Conservation (phyloP, 2,329 filamentous ascomycete genomes). For the Penicillium oxalicum region DNA sequence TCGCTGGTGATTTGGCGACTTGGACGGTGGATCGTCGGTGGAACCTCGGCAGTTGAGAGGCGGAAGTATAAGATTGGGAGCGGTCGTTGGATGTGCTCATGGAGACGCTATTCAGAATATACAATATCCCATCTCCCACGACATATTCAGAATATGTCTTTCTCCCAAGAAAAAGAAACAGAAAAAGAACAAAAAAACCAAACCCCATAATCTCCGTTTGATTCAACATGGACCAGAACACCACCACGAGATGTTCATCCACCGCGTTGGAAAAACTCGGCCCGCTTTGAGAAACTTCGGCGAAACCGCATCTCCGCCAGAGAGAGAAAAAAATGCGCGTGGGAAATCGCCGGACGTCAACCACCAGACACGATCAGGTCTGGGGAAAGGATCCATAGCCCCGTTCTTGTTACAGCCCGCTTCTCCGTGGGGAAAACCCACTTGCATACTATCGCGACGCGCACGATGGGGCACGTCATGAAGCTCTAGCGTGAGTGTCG, state of each 20-base stretch:
- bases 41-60: too few species aligned
- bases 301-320: conserved; percentile 7
- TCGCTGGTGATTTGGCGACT: too few species aligned
- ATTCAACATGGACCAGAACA: too few species aligned
- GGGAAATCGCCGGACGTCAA: not conserved
- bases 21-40: too few species aligned
- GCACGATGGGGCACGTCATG: not conserved
- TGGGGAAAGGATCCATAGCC: conserved; percentile 1
- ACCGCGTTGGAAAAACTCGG: not conserved
- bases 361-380: not conserved
- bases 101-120: too few species aligned
- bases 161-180: too few species aligned
- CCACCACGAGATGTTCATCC: not conserved
- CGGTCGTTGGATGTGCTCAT: too few species aligned
- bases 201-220: too few species aligned
- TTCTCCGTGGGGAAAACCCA: conserved; percentile 13
- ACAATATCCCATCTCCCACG: too few species aligned
- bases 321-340: not conserved
- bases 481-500: not conserved
- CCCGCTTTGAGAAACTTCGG: conserved; percentile 14
- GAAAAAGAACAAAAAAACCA: too few species aligned
- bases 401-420: not conserved
- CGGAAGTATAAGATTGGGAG: too few species aligned
- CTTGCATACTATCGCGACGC: not conserved
- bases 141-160: too few species aligned